These are phyloP conservation scores for Fomitopsis serialis DNA, from an alignment of 768 basidiomycete genomes.

Conservation along the genomic window DNA sequence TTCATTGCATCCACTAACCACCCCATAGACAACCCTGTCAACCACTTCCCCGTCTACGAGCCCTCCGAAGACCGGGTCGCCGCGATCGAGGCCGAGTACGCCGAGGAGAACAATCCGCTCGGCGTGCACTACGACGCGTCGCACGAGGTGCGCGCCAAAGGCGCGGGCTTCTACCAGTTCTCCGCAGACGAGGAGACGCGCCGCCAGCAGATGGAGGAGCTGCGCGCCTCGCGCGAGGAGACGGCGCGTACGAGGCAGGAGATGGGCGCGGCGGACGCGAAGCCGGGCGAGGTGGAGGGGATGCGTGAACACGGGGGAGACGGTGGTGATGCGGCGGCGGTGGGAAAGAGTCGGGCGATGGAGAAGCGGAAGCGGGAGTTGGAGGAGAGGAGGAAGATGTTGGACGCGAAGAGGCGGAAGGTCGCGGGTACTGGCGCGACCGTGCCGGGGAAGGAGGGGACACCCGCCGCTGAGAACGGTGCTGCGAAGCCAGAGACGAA, in stretches of 20 bases:
- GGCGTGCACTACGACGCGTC: conserved; percentile 78
- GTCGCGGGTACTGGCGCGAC: conserved; percentile 14
- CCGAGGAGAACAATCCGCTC: conserved; percentile 69
- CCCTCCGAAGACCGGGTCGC: conserved; percentile 77
- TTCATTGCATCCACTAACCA: conserved; percentile 4
- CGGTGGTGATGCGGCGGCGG: conserved; percentile 10
- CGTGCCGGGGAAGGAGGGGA: not conserved
- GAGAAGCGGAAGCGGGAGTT: conserved; percentile 73
- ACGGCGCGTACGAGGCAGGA: conserved; percentile 62
- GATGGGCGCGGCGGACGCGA: conserved; percentile 52
- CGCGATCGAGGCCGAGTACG: conserved; percentile 62
- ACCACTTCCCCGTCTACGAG: conserved; percentile 85
- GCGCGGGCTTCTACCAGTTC: conserved; percentile 91
- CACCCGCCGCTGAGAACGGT: not conserved
- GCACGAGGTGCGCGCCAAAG: conserved; percentile 79
- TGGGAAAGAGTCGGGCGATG: conserved; percentile 47
- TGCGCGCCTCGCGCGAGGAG: conserved; percentile 62
- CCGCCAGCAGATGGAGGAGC: conserved; percentile 75
- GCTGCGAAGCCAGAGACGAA: not conserved
- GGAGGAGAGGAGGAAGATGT: conserved; percentile 52
- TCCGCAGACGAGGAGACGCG: conserved; percentile 80
- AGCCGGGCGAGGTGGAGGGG: conserved; percentile 73
- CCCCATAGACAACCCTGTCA: conserved; percentile 65
- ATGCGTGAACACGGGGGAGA: conserved; percentile 46
- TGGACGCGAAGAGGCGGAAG: conserved; percentile 70